Conservation (phyloP, 2,329 filamentous ascomycete genomes). For the Aspergillus niger region DNA sequence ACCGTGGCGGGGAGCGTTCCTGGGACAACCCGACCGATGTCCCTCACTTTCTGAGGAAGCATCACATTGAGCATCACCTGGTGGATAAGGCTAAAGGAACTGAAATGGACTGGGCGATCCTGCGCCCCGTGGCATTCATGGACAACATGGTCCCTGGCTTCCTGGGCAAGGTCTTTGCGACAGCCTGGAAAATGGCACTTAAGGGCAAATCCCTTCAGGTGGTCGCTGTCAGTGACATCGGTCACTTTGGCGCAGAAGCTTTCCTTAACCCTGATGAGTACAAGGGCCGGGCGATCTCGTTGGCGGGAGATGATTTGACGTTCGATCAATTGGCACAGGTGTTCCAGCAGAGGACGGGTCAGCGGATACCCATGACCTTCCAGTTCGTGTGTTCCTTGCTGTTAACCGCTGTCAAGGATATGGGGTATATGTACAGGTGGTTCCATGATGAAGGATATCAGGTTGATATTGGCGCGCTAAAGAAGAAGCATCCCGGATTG, state of each 20-base stretch:
- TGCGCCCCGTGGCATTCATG: slow-evolving; percentile 63
- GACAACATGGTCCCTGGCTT: slow-evolving; percentile 56
- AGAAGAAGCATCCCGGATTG: slow-evolving; percentile 47
- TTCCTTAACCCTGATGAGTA: slow-evolving; percentile 51
- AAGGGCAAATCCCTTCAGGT: slow-evolving; percentile 48
- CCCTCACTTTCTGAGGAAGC: slow-evolving; percentile 65
- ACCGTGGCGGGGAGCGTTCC: slow-evolving; percentile 60
- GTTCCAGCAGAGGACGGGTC: slow-evolving; percentile 52
- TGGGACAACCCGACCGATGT: slow-evolving; percentile 58
- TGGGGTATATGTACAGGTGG: slow-evolving; percentile 55
- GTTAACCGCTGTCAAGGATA: slow-evolving; percentile 46
- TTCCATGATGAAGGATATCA: slow-evolving; percentile 52
- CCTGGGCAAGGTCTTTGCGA: slow-evolving; percentile 52
- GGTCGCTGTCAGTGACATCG: slow-evolving; percentile 54
- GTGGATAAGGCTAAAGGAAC: slow-evolving; percentile 43
- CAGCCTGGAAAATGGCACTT: slow-evolving; percentile 44
- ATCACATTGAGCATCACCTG: slow-evolving; percentile 64
- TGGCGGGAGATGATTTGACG: slow-evolving; percentile 57
- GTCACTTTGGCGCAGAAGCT: slow-evolving; percentile 52
- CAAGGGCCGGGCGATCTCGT: slow-evolving; percentile 34
- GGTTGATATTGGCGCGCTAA: slow-evolving; percentile 48
- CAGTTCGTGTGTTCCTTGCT: slow-evolving; percentile 43
- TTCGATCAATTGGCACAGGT: slow-evolving; percentile 48
- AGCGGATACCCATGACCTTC: slow-evolving; percentile 46
- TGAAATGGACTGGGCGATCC: slow-evolving; percentile 61